phyloP scores from a whole-genome alignment of 306 rosid genomes.

The Pyrus bretschneideri region DNA sequence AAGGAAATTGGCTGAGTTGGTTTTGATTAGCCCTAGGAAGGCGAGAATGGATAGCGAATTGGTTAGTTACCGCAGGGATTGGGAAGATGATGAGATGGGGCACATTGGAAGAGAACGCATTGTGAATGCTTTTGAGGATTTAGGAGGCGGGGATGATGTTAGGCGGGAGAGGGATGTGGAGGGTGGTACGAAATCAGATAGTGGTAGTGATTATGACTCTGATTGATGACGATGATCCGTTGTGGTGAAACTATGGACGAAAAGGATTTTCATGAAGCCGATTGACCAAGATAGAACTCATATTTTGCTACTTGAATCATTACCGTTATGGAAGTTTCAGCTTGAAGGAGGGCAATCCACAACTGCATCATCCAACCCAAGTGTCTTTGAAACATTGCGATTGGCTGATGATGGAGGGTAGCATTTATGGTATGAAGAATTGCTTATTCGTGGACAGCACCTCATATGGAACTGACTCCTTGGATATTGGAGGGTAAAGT shows the following conservation, averaged over 20 bases:
- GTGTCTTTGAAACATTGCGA: neutral
- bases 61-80: conserved; percentile 50
- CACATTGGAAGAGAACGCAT: conserved; percentile 29
- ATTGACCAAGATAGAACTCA: neutral
- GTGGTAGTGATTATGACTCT: conserved; percentile 40
- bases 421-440: neutral
- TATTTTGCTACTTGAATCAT: conserved; percentile 2
- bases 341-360: neutral
- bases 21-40: conserved; percentile 63
- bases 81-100: conserved; percentile 50
- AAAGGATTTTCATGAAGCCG: conserved; percentile 16
- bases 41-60: conserved; percentile 61
- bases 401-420: neutral
- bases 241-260: conserved; percentile 20
- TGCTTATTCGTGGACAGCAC: neutral
- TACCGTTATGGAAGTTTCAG: neutral
- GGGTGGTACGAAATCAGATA: conserved; percentile 25
- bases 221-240: conserved; percentile 33
- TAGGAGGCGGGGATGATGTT: conserved; percentile 16
- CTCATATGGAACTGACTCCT: neutral
- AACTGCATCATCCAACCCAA: neutral
- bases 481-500: neutral
- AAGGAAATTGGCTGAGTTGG: conserved; percentile 66
- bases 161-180: conserved; percentile 21
- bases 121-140: conserved; percentile 32